Base-by-base conservation (phyloP, 2,329 filamentous ascomycete species). In the Hymenoscyphus albidus region DNA sequence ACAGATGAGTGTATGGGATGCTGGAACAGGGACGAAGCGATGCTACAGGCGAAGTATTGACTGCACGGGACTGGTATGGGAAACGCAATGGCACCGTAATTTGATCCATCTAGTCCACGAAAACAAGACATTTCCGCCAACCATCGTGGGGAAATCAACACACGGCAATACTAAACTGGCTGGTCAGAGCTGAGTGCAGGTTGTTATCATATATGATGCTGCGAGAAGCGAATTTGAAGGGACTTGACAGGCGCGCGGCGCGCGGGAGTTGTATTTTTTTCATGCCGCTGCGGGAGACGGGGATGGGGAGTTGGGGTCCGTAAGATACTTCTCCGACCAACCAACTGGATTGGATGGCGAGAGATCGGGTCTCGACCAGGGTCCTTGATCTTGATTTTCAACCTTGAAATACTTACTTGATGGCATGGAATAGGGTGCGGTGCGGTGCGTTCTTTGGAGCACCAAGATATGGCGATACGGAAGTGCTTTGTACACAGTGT, bases 291-390 rank as follows among this genome's bases (percentile, higher is more conserved):
- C 31, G 40, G 18, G 39, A n/a, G 35, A 32, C 42, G 40, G 13
- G 27, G 18, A 31, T 14, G 54, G 5, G 13, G 54, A 7, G 54
- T 1, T 7, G 13, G 32, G 38, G n/a, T 12, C 38, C n/a, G 18
- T 42, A 38, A n/a, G 31, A 58, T 35, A 38, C 4, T n/a, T 12
- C 2, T 40, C 58, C 40, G 38, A 39, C 18, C 31, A 27, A 10
- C 39, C 12, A 18, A 18, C 38, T 42, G 38, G 40, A 61, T 61
- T 61, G 59, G 59, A 61, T 42, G 59, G 55, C 59, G 59, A 61
- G 59, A 27, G n/a, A 27, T 39, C 18, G 59, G 59, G 59, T 32
- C 59, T 61, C 9, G 57, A 22, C 57, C 31, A 31, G n/a, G 56
- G 9, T 38, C 35, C 22, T 39, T 27, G 27, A 27, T 27, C 27